Conservation (phyloP, 257 asterid species). For the Eustoma russellianum region DNA sequence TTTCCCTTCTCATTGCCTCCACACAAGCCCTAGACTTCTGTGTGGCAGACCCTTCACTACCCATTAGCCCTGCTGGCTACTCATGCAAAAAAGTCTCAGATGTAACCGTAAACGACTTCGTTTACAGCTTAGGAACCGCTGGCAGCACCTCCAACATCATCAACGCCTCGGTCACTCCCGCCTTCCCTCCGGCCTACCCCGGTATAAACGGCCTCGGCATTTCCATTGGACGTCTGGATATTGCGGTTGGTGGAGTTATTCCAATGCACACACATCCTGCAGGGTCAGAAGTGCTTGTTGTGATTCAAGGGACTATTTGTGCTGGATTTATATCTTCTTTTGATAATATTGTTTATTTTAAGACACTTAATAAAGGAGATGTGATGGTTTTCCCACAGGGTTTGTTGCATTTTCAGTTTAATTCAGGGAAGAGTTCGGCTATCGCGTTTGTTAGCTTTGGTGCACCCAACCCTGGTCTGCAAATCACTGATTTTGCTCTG, state of each 20-base stretch:
- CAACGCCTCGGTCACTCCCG: slow-evolving; percentile 60
- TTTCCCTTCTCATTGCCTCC: slow-evolving; percentile 14
- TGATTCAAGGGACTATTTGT: slow-evolving; percentile 40
- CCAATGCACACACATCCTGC: slow-evolving; percentile 87
- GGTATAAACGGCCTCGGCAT: slow-evolving; percentile 65
- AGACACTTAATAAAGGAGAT: slow-evolving; percentile 53
- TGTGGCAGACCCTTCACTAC: slow-evolving; percentile 52
- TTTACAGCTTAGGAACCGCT: slow-evolving; percentile 36
- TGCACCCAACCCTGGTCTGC: slow-evolving; percentile 58
- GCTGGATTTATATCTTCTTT: slow-evolving; percentile 65
- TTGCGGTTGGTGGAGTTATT: slow-evolving; percentile 54
- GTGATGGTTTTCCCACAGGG: slow-evolving; percentile 73
- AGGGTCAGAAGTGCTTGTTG: slow-evolving; percentile 45
- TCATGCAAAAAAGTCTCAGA: slow-evolving; percentile 53
- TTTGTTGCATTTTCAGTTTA: slow-evolving; percentile 62
- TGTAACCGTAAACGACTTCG: slow-evolving; percentile 50
- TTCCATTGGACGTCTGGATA: slow-evolving; percentile 59
- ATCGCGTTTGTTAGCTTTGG: slow-evolving; percentile 53
- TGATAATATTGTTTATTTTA: slow-evolving; percentile 40
- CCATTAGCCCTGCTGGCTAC: slow-evolving; percentile 60
- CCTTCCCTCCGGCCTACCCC: slow-evolving; percentile 44
- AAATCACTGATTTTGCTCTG: slow-evolving; percentile 52
- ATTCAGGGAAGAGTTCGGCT: slow-evolving; percentile 38
- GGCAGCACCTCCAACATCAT: slow-evolving; percentile 79
- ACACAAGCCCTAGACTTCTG: slow-evolving; percentile 69